phyloP scores from a whole-genome alignment of 1,284 basidiomycete genomes.

The Leccinum pseudoinsigne region DNA sequence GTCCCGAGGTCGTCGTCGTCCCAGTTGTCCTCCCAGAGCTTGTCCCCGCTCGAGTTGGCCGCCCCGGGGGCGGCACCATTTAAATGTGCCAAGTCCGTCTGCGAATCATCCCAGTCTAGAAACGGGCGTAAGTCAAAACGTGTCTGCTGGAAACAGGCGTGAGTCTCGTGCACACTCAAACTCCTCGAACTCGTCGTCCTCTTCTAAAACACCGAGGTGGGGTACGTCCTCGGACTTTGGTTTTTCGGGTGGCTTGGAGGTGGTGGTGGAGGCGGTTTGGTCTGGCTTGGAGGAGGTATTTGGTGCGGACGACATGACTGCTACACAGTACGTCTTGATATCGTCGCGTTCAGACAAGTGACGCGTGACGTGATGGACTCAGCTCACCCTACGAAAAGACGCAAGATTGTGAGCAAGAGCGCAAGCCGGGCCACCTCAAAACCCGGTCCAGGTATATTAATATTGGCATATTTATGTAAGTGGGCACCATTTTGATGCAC shows the following conservation, averaged over 20 bases:
- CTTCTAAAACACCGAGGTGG: constrained; percentile 74
- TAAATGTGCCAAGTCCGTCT: constrained; percentile 78
- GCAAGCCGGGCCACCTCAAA: too few species aligned
- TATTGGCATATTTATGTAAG: too few species aligned
- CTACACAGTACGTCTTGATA: not conserved
- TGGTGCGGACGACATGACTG: constrained; percentile 34
- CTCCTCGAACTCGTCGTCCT: constrained; percentile 86
- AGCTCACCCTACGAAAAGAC: too few species aligned
- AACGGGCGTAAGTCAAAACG: constrained; percentile 3
- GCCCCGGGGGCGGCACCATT: constrained; percentile 67
- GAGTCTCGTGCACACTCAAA: constrained; percentile 55
- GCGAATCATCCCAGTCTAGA: constrained; percentile 84
- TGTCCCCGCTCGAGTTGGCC: constrained; percentile 74
- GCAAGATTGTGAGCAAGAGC: too few species aligned
- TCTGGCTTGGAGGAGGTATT: constrained; percentile 41
- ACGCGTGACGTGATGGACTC: constrained; percentile 13
- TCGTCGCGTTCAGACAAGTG: not conserved
- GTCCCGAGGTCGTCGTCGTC: constrained; percentile 99
- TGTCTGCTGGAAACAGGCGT: not conserved
- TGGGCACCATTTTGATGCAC: too few species aligned
- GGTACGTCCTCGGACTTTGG: constrained; percentile 42
- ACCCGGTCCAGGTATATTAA: too few species aligned
- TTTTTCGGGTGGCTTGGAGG: constrained; percentile 35
- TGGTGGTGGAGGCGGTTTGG: constrained; percentile 16
- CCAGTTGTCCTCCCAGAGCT: constrained; percentile 99